Base-by-base conservation (phyloP, 2,329 filamentous ascomycete species). In the Colletotrichum agaves region DNA sequence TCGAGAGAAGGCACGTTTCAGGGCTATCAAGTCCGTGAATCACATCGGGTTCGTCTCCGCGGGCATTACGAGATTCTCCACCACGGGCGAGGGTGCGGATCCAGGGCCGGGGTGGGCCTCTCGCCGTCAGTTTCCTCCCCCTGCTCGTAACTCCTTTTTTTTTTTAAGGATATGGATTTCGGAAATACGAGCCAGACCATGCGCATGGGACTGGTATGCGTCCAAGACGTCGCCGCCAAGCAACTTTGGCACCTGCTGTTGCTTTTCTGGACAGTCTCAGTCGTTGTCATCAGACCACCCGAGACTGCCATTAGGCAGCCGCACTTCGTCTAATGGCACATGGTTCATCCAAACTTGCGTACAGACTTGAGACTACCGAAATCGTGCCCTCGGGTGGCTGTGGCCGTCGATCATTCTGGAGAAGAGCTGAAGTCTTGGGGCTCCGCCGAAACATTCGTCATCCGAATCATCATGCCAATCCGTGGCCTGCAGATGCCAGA, bases 1-100 rank as follows among this genome's bases (percentile, higher is more conserved):
- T 67, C 62, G 66, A 69, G 39, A 47, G 41, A 67, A 44, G 49
- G 50, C 44, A 57, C 64, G 23, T 56, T 63, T 57, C 52, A 49
- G 46, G 61, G 23, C 35, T 21, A 52, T 41, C 53, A 59, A 57
- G 52, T 44, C 35, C 46, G 39, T 39, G 17, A 61, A 52, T 31
- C 19, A 46, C 56, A 53, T 55, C 50, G 27, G 31, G 3, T 37
- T 37, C n/a, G 19, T 27, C 59, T 46, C 37, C 37, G 47, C 59
- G 47, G 23, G n/a, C 39, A 23, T 44, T 55, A 2, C 13, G 7
- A 57, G 17, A 19, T 53, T 63, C 64, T 44, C 64, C 60, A 63
- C 52, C 58, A 11, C 44, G 60, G 27, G 52, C 63, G 60, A 58
- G 33, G 27, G 19, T 31, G 27, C 41, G 50, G 39, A 15, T 33